Evolutionary conservation across 2,329 filamentous ascomycete species (phyloP), one percentile per base, ranked within the genome.

Genomic region (Aureobasidium lini): DNA sequence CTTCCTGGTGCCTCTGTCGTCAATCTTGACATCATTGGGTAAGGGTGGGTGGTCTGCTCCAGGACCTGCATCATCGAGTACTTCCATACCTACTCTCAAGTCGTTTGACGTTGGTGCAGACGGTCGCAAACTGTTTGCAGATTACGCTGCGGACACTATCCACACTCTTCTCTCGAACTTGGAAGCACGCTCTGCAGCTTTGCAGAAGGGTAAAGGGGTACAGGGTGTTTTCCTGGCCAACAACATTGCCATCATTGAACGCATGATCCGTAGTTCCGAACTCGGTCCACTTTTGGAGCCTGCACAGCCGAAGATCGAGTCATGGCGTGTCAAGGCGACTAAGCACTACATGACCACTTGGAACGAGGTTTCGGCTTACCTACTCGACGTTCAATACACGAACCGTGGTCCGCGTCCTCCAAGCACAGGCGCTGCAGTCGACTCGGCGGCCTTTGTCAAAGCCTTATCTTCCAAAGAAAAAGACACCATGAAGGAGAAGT

Each of bases 401-500:
- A 94, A 86, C 70, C 86, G 90, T 39, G 74, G 74, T 50, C 75
- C 84, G 53, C 85, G 91, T 16, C 90, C 91, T 13, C 81, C 85
- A 0, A 92, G 88, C 2, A 84, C 84, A 29, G 84, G 83, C n/a
- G 71, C 72, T 9, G 72, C 74, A 23, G 79, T 86, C 48, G 92
- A 96, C 72, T 94, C 89, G 2, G 85, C 86, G 15, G 87, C 88
- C 0, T 88, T 96, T 60, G 80, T 97, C 61, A 96, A 95, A 73
- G 83, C 83, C 1, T 78, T 97, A 3, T 85, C 83, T 47, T 90
- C 87, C 67, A 96, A 96, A 72, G 94, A 99, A 70, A 95, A 93
- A 73, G 94, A 99, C 70, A 87, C 86, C 60, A 95, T 97, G 75
- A 99, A 99, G 75, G 86, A 90, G 73, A 97, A 97, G 74, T 99